These are phyloP conservation scores for Fraxinus latifolia DNA, from an alignment of 305 asterid species.

Conservation along the genomic window DNA sequence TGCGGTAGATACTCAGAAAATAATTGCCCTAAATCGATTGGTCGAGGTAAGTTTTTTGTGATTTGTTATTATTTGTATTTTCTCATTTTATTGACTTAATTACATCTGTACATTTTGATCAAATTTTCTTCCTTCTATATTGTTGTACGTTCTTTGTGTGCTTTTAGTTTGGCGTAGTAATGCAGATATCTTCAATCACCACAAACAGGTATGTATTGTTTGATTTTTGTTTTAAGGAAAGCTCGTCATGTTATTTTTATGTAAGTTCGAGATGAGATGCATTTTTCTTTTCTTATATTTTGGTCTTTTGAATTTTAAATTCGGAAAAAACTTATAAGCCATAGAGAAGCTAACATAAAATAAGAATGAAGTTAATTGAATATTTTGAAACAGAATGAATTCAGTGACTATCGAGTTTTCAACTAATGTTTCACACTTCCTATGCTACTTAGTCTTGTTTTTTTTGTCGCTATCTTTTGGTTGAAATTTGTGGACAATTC, in stretches of 20 bases:
- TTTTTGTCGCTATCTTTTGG: neutral
- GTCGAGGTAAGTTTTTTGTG: constrained; percentile 47
- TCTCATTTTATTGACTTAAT: constrained; percentile 9
- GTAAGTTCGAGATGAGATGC: neutral
- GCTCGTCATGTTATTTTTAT: neutral
- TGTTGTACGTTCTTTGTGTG: constrained; percentile 55
- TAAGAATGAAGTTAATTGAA: neutral
- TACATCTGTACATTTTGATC: neutral
- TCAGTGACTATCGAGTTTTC: neutral
- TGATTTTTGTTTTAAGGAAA: constrained; percentile 7
- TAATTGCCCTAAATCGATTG: constrained; percentile 72
- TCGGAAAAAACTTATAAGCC: too few species aligned
- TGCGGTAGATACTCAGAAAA: constrained; percentile 39
- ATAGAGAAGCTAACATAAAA: too few species aligned
- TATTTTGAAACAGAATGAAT: neutral
- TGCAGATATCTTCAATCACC: constrained; percentile 69
- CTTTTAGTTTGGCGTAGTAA: constrained; percentile 60
- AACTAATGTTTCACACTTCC: neutral
- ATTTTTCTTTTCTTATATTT: neutral
- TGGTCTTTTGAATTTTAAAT: too few species aligned
- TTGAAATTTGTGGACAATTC: neutral
- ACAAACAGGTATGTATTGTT: constrained; percentile 43
- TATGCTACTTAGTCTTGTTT: neutral
- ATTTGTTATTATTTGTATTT: neutral
- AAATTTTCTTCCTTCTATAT: neutral